Conservation (phyloP, 768 basidiomycete species). For the Termitomyces sp. region DNA sequence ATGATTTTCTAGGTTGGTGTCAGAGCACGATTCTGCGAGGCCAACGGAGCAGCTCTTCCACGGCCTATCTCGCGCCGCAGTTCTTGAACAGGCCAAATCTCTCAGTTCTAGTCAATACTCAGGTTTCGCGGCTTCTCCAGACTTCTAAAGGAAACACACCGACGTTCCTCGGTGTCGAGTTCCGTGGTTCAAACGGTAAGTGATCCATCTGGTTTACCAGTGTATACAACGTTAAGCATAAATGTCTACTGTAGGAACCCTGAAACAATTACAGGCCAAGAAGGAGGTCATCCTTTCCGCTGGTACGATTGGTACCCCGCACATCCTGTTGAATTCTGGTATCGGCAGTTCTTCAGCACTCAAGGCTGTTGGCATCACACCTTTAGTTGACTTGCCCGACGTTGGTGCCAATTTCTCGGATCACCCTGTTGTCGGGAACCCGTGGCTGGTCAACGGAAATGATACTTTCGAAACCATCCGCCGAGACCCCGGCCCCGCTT, state of each 20-base stretch:
- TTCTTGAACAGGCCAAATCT: slow-evolving; percentile 13
- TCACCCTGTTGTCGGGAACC: slow-evolving; percentile 26
- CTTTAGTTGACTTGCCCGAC: slow-evolving; percentile 29
- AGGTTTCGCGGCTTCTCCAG: slow-evolving; percentile 17
- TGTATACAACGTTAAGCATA: no score
- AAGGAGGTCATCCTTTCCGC: slow-evolving; percentile 55
- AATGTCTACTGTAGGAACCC: not conserved
- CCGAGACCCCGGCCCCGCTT: slow-evolving; percentile 8
- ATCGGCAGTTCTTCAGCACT: slow-evolving; percentile 31
- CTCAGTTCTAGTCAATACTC: slow-evolving; percentile 16
- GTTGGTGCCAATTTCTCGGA: slow-evolving; percentile 37
- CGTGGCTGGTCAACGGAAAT: slow-evolving; percentile 26
- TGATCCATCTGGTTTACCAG: not conserved
- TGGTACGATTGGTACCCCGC: slow-evolving; percentile 36
- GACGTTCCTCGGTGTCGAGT: not conserved
- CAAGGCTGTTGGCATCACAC: slow-evolving; percentile 22
- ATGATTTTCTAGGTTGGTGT: slow-evolving; percentile 9
- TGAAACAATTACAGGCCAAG: slow-evolving; percentile 29
- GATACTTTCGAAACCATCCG: slow-evolving; percentile 26
- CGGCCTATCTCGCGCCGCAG: slow-evolving; percentile 17
- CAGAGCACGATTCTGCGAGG: slow-evolving; percentile 12
- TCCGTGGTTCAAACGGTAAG: slow-evolving; percentile 3
- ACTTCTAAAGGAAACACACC: slow-evolving; percentile 1
- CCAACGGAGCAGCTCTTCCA: slow-evolving; percentile 19
- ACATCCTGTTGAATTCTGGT: slow-evolving; percentile 35